Evolutionary conservation across 208 protist species (phyloP).

Genomic region (Acanthamoeba quina): DNA sequence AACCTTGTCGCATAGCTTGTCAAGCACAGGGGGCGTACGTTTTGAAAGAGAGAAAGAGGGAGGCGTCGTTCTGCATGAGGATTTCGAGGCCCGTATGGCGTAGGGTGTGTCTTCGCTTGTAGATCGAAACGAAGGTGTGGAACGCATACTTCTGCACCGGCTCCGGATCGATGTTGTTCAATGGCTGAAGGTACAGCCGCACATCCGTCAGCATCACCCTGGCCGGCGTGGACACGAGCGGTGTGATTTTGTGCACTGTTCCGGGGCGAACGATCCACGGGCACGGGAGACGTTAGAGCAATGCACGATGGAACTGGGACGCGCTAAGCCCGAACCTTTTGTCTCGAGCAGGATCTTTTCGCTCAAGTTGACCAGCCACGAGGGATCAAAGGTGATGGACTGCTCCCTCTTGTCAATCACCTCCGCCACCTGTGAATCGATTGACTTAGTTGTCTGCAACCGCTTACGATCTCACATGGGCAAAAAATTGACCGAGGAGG

Average conservation of each 20-base stretch:
- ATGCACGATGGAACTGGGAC: not conserved
- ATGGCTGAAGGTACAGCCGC: slow-evolving; percentile 87
- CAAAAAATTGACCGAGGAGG: not conserved
- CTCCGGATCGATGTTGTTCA: slow-evolving; percentile 86
- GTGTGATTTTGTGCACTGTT: slow-evolving; percentile 71
- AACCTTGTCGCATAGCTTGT: not conserved
- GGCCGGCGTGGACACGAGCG: slow-evolving; percentile 74
- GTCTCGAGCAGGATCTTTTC: slow-evolving; percentile 77
- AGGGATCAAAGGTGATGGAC: slow-evolving; percentile 79
- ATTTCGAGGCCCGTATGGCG: slow-evolving; percentile 85
- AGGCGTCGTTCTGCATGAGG: slow-evolving; percentile 79
- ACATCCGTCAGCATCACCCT: slow-evolving; percentile 77
- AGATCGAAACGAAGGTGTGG: slow-evolving; percentile 72
- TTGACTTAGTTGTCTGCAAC: not conserved
- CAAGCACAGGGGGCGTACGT: slow-evolving; percentile 1
- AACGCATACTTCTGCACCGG: slow-evolving; percentile 85
- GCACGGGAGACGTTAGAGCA: not conserved
- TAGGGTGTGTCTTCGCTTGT: slow-evolving; percentile 82
- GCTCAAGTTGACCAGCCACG: slow-evolving; percentile 79
- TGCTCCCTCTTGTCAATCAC: slow-evolving; percentile 80
- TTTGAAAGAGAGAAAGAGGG: slow-evolving; percentile 78
- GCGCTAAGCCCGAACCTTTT: slow-evolving; percentile 24
- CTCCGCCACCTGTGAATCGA: slow-evolving; percentile 26
- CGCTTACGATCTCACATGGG: not conserved
- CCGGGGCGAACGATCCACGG: not conserved